Conservation (phyloP, 345 rosid genomes). For the Noccaea caerulescens region DNA sequence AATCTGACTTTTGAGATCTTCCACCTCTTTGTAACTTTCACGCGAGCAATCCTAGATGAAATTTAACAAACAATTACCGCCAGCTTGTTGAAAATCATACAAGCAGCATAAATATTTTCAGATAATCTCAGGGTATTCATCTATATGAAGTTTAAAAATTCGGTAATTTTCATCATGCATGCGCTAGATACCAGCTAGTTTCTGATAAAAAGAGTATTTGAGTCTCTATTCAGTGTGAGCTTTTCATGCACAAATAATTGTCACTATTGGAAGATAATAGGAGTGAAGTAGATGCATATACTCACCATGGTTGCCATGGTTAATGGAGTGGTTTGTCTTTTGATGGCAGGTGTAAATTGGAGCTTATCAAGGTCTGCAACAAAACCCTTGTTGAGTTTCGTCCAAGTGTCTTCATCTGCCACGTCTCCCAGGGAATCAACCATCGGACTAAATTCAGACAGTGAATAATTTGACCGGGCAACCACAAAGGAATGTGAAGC, state of each 20-base stretch:
- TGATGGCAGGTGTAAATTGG: conserved; percentile 74
- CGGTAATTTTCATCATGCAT: conserved; percentile 6
- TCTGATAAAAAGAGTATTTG: background rate
- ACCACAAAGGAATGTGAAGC: conserved; percentile 72
- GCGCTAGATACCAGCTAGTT: conserved; percentile 21
- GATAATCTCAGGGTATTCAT: background rate
- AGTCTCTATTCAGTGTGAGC: conserved; percentile 5
- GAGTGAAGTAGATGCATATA: conserved; percentile 33
- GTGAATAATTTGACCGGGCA: conserved; percentile 70
- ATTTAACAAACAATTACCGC: background rate
- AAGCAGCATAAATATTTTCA: background rate
- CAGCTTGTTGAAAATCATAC: conserved; percentile 21
- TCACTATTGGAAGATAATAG: conserved; percentile 3
- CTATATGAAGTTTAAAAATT: conserved; percentile 13
- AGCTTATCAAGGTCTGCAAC: conserved; percentile 79
- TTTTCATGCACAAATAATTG: conserved; percentile 3
- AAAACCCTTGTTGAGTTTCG: conserved; percentile 87
- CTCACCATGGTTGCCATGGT: conserved; percentile 63
- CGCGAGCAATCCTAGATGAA: conserved; percentile 27
- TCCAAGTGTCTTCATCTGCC: conserved; percentile 97
- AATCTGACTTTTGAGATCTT: conserved; percentile 63
- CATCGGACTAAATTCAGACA: conserved; percentile 79
- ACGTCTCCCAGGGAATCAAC: conserved; percentile 72
- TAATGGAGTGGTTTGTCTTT: conserved; percentile 65
- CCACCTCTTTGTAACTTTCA: conserved; percentile 49